phyloP scores from a whole-genome alignment of 1,284 basidiomycete species.

The Ustilago crameri region DNA sequence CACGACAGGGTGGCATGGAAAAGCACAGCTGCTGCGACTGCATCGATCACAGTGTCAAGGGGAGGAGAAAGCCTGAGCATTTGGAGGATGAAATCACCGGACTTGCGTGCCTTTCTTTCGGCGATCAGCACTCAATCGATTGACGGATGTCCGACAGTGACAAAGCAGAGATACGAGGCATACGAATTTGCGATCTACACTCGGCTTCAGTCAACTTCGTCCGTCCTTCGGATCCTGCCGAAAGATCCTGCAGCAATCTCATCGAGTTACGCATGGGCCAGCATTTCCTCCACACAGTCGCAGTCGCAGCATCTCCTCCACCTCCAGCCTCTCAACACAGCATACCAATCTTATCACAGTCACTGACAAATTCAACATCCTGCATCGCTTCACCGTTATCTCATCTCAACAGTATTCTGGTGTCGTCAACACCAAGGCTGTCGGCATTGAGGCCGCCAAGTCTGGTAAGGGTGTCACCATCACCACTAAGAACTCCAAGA shows the following conservation, averaged over 20 bases:
- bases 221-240: too few species aligned
- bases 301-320: neutral
- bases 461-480: constrained; percentile 58
- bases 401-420: constrained; percentile 54
- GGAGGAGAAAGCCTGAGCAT: too few species aligned
- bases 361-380: constrained; percentile 18
- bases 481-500: constrained; percentile 64
- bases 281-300: neutral
- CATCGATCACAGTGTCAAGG: neutral
- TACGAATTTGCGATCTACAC: neutral
- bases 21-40: neutral
- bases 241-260: too few species aligned
- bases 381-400: neutral
- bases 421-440: constrained; percentile 64
- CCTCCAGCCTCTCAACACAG: too few species aligned
- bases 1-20: too few species aligned
- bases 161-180: neutral
- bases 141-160: too few species aligned
- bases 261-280: neutral
- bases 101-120: too few species aligned
- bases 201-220: too few species aligned
- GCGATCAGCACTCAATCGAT: too few species aligned
- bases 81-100: too few species aligned
- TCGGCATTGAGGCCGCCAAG: constrained; percentile 57
- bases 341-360: too few species aligned